Evolutionary conservation across 2,329 filamentous ascomycete genomes (phyloP), one percentile per base, ranked within the genome.

Genomic region (Cladobotryum mycophilum): DNA sequence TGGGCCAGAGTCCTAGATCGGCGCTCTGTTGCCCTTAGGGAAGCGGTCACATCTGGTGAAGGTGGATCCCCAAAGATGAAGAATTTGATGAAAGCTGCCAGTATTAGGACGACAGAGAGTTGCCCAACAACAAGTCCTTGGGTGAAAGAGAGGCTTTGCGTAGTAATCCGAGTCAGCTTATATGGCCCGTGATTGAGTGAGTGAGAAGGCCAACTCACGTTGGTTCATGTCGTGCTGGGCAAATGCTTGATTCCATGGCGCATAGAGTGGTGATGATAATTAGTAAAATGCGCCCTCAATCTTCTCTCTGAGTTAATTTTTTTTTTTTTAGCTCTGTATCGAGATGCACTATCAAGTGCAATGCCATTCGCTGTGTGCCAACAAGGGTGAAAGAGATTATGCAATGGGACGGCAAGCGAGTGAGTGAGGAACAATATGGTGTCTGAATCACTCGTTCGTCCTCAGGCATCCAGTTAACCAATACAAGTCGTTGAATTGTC

Each of bases 21-120:
- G 22, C 88, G 82, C 58, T 89, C 84, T 11, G 85, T 85, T 52
- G 87, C 88, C 58, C 87, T 82, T 41, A 86, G 74, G 7, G 88
- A 78, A 12, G 89, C 88, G 17, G 86, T 88, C 49, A 86, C 83
- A 56, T 95, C 90, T 54, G 89, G 79, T 1, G 88, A 89, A 1
- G 90, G 89, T 5, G 89, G 84, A 65, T 97, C 93, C 60, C 93
- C 93, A 65, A 99, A 97, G 64, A 99, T 97, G 80, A 99, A 99
- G 81, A 96, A 99, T 67, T 96, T 96, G 70, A 99, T 97, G 71
- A 99, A 97, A 59, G 87, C 89, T 57, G 90, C 91, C 55, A 99
- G 82, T 37, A 99, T 78, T 20, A 97, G 74, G 13, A 96, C 88
- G 42, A 99, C 88, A 2, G 90, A 95, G 47, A 99, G 78, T 69